Percentiles rank a stretch among this genome's conserved stretches.
Evolutionary conservation across 1,284 basidiomycete species (phyloP).

Genomic region (Sanghuangporus sanghuang): DNA sequence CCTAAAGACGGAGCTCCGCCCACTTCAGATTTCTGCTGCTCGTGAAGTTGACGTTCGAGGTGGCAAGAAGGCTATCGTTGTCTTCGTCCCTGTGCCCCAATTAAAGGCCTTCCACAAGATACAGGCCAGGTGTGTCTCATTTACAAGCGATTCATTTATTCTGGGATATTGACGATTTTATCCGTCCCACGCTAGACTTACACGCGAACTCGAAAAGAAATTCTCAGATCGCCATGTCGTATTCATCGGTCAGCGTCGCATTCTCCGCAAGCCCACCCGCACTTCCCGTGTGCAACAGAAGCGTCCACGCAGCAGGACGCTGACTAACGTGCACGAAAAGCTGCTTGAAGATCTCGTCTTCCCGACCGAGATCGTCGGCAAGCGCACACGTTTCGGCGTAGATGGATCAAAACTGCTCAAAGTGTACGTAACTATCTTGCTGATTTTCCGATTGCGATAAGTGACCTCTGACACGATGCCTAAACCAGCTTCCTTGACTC

Average conservation of each 20-base stretch:
- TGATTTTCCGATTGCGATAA: conserved; percentile 12
- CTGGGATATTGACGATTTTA: background rate
- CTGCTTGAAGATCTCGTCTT: conserved; percentile 99
- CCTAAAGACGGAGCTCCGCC: conserved; percentile 93
- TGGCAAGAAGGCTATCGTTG: conserved; percentile 98
- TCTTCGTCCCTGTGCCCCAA: conserved; percentile 98
- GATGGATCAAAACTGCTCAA: conserved; percentile 92
- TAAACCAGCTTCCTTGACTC: conserved; percentile 86
- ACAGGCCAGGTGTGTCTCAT: conserved; percentile 80
- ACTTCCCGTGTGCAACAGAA: conserved; percentile 93
- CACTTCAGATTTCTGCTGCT: conserved; percentile 96
- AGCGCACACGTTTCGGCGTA: conserved; percentile 88
- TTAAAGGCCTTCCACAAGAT: conserved; percentile 99
- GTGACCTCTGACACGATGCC: conserved; percentile 13
- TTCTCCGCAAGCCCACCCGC: conserved; percentile 96
- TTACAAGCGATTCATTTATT: background rate
- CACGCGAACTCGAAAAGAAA: conserved; percentile 99
- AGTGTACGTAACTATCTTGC: conserved; percentile 66
- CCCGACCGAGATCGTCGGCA: conserved; percentile 98
- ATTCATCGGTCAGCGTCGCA: conserved; percentile 97
- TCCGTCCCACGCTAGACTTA: conserved; percentile 58
- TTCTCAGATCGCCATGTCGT: conserved; percentile 99
- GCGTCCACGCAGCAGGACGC: conserved; percentile 94
- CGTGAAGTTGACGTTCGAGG: conserved; percentile 99
- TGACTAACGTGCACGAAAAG: conserved; percentile 96